Evolutionary conservation across 2,329 filamentous ascomycete species (phyloP), one percentile per base, ranked within the genome.

Genomic region (Hymenoscyphus infarciens): DNA sequence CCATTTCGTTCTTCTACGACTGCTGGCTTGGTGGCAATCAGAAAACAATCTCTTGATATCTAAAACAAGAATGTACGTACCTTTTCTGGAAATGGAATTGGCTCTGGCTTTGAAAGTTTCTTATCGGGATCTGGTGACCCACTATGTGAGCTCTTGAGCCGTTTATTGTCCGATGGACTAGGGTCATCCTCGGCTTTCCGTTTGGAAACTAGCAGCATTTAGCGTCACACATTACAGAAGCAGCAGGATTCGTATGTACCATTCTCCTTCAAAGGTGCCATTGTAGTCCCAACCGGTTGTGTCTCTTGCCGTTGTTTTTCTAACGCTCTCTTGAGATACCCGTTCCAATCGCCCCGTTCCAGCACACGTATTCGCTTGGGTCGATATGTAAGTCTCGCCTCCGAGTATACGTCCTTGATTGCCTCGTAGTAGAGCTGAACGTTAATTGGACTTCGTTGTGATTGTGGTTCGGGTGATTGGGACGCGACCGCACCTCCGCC

Each of bases 1-100:
- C 93, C 92, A 73, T 88, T 90, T 71, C 92, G 89, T 77, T 99
- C 95, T 78, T 99, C 95, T 67, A 96, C 83, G 4, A 97, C 94
- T 8, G 93, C 94, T 5, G 92, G 90, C 87, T 91, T 49, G 6
- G 19, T 22, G 42, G n/a, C 19, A 49, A 59, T 35, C 10, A 42
- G 59, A 35, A 49, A 45, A 49, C 75, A 67, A 77, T 72, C 68
- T 15, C 19, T 62, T 61, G 60, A n/a, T 22, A 56, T n/a, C 22
- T 15, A 33, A 42, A 31, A 31, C 19, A 55, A 29, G 22, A 57
- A 64, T 56, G 42, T 39, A 27, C 11, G 58, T 77, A 90, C 89
- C 82, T 96, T 97, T 77, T 97, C 92, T 1, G 92, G 92, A 71
- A 95, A 97, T 1, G 90, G 91, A 39, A 96, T 91, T 19, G 87